Evolutionary conservation across 2,329 filamentous ascomycete species (phyloP), one percentile per base, ranked within the genome.

Genomic region (Colletotrichum spinosum): DNA sequence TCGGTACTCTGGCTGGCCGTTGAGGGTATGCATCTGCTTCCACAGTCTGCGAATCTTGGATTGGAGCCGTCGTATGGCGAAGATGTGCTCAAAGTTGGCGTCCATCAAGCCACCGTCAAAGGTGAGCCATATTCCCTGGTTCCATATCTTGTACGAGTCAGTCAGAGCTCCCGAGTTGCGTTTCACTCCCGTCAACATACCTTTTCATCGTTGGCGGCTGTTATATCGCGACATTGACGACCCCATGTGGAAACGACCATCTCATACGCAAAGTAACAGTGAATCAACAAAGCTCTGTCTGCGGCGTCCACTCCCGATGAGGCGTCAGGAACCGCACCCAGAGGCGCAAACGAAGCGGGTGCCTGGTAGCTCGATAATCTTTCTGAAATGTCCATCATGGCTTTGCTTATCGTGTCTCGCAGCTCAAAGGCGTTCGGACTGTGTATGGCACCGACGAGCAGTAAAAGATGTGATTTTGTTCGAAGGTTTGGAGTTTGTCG

Each of bases 211-310:
- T 44, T 33, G 4, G 52, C 25, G 6, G 38, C 52, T 9, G 34
- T 39, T 25, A 50, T 17, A 8, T 42, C 34, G n/a, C 17, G 37
- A 11, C 34, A 42, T 15, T 10, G 35, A 3, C 12, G 6, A 34
- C 13, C 8, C 55, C 55, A 58, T 8, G 34, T 39, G 9, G 46
- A 41, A 4, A 46, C 46, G 11, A 58, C 34, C 6, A 58, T 12
- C 48, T 58, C 55, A 17, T 49, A 58, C 6, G 25, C 44, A n/a
- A 45, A 46, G 45, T 58, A 58, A 33, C 55, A 58, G 42, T 50
- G 44, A n/a, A 58, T 50, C n/a, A 58, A 17, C 46, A 58, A 17
- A 15, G 45, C 33, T 17, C 55, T 51, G 15, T 51, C 37, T 13
- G 50, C 33, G n/a, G 35, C 10, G n/a, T 42, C 52, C 6, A 33